Conservation (phyloP, 192 early-diverging fungal genomes). For the Irineochytrium annulatum region DNA sequence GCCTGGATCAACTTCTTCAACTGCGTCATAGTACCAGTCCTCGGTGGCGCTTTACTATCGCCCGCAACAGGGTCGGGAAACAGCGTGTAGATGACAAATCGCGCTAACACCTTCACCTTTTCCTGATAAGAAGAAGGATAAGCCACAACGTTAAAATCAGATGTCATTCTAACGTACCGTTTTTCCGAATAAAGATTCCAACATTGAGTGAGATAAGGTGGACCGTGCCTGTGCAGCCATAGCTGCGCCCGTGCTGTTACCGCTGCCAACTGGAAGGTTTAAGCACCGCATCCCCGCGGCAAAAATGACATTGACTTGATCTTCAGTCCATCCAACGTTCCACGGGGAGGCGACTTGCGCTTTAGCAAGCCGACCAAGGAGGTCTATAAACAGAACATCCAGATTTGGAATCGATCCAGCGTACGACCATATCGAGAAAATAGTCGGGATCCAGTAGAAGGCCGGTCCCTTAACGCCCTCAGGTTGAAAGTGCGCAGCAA, state of each 20-base stretch:
- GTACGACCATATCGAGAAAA: slow-evolving; percentile 81
- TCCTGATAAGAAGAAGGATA: no score
- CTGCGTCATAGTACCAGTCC: slow-evolving; percentile 53
- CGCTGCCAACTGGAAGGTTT: slow-evolving; percentile 43
- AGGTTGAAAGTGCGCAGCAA: not conserved
- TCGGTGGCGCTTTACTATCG: slow-evolving; percentile 13
- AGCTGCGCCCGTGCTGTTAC: no score
- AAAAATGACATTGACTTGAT: slow-evolving; percentile 60
- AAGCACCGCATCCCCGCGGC: slow-evolving; percentile 39
- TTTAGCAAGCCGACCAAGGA: slow-evolving; percentile 67
- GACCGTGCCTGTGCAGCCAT: no score
- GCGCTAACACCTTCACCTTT: slow-evolving; percentile 68
- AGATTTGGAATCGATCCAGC: slow-evolving; percentile 53
- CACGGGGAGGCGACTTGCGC: slow-evolving; percentile 20
- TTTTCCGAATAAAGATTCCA: no score
- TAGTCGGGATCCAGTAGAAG: slow-evolving; percentile 71
- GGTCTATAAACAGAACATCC: slow-evolving; percentile 66
- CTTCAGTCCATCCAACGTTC: slow-evolving; percentile 53
- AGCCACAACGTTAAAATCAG: no score
- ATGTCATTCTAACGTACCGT: no score
- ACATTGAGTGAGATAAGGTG: no score
- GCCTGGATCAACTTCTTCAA: slow-evolving; percentile 76
- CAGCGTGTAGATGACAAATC: slow-evolving; percentile 78
- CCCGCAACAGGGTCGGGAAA: slow-evolving; percentile 34
- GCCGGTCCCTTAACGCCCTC: slow-evolving; percentile 39